Base-by-base conservation (phyloP, 305 asterid species). In the Fraxinus velutina region DNA sequence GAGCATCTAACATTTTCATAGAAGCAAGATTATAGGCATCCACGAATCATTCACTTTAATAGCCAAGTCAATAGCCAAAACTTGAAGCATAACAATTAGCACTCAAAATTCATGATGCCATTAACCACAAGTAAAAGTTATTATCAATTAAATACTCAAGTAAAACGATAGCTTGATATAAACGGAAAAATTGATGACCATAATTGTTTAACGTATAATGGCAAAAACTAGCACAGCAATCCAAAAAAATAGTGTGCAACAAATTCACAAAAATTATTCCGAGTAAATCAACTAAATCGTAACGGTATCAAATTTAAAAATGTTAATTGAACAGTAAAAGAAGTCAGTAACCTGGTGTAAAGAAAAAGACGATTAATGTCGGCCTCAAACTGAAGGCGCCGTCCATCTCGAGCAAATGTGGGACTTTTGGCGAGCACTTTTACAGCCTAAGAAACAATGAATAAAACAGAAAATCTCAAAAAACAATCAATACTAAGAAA, bases 381-480 rank as follows among this genome's bases (percentile, higher is more conserved):
- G 0, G 95, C 92, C 88, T 91, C 93, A 79, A 95, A 94, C 78
- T 95, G 98, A 71, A 92, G 90, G 70, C 76, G 88, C 79, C 92
- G 87, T 80, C 96, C 92, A 64, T 88, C 88, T 81, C 78, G 90
- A 57, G 96, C 94, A 79, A 91, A 91, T 37, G 97, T 88, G 37
- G 96, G 90, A 82, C 97, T 94, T 92, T 90, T 94, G 76, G 97
- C 97, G 78, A 95, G 92, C 88, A 93, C 92, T 77, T 92, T 92
- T 79, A 92, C 96, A 80, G 89, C 98, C 99, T 95, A 83, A 75
- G 78, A 83, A 62, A 70, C 64, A 83, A 72, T 22, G 30, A 32
- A 50, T 0, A 15, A 39, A 27, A n/a, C 70, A 79, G 52, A 1
- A 33, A 77, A 60, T 12, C 57, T 60, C 64, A 37, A 52, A 29